Base-by-base conservation (phyloP, 2,329 filamentous ascomycete genomes). In the Pseudocercospora pini-densiflorae region DNA sequence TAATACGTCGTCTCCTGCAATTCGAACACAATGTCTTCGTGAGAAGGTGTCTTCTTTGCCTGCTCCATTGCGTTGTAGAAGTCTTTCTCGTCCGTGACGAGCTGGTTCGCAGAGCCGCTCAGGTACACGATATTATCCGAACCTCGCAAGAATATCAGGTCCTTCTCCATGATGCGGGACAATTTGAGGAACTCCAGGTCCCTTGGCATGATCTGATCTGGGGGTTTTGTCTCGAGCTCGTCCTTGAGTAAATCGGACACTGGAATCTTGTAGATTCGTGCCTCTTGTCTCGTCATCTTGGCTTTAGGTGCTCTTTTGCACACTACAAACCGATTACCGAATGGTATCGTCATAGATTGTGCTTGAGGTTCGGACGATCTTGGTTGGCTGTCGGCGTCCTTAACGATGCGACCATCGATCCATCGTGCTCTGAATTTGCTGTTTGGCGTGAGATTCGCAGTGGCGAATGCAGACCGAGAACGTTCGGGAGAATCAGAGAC, bases 111-210 rank as follows among this genome's bases (percentile, higher is more conserved):
- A 33, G 57, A 33, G 45, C 57, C 53, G 51, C 61, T 61, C 45
- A 66, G 51, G 43, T 64, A 66, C n/a, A 70, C 63, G 43, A 69
- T 69, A 29, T 62, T 47, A 29, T 68, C 66, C 23, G 29, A 36
- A 3, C n/a, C 36, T 10, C 61, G 62, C 14, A 45, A 53, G 31
- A 62, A 66, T n/a, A 58, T 16, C 14, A 67, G 49, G 16, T 66
- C 54, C 12, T 59, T 19, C 29, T 66, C 63, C 27, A 71, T 59
- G 24, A 65, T 31, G 9, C 57, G 36, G 16, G 16, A 21, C 53
- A 71, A 60, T 36, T 63, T 68, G 24, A 31, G 40, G 53, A 61
- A 69, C 6, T 66, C 65, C 10, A 71, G 55, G 40, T 71, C 68
- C 6, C 33, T 23, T 12, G 69, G 68, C 47, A 49, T 51, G 24